These are phyloP conservation scores for Fusarium xylarioides DNA, from an alignment of 2,329 filamentous ascomycete genomes.

Conservation along the genomic window DNA sequence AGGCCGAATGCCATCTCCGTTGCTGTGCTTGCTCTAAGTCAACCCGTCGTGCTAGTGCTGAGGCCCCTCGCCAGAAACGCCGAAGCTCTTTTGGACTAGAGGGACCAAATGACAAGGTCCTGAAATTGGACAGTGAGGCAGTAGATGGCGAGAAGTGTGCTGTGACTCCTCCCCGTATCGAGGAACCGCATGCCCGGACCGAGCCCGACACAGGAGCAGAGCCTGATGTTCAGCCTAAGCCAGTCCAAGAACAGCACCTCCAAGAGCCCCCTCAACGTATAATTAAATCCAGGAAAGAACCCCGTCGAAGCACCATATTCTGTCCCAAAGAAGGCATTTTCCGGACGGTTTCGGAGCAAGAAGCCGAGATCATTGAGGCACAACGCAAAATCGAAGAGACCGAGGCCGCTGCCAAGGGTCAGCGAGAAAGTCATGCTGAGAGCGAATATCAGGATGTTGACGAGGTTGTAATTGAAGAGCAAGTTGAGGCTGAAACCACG, in stretches of 20 bases:
- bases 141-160: constrained; percentile 37
- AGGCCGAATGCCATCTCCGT: constrained; percentile 76
- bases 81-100: constrained; percentile 39
- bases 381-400: constrained; percentile 41
- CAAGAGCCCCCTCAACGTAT: constrained; percentile 28
- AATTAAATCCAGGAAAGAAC: constrained; percentile 49
- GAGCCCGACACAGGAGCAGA: constrained; percentile 14
- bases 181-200: constrained; percentile 30
- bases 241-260: constrained; percentile 39
- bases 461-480: constrained; percentile 26
- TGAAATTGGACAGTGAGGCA: constrained; percentile 48
- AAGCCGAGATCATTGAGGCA: constrained; percentile 56
- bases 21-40: constrained; percentile 69
- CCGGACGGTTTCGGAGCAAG: constrained; percentile 65
- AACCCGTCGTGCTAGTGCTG: constrained; percentile 21
- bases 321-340: constrained; percentile 71
- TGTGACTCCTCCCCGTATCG: constrained; percentile 20
- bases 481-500: constrained; percentile 33
- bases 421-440: constrained; percentile 2
- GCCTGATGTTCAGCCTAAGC: constrained; percentile 5
- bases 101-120: constrained; percentile 45
- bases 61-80: constrained; percentile 35
- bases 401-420: constrained; percentile 16
- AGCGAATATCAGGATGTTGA: constrained; percentile 5
- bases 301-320: constrained; percentile 64